A percentile compares a stretch with the other conserved stretches of the same genome.
These are phyloP conservation scores for Ogataea hybrid DNA, from an alignment of 1,139 yeast species.

Conservation along the genomic window DNA sequence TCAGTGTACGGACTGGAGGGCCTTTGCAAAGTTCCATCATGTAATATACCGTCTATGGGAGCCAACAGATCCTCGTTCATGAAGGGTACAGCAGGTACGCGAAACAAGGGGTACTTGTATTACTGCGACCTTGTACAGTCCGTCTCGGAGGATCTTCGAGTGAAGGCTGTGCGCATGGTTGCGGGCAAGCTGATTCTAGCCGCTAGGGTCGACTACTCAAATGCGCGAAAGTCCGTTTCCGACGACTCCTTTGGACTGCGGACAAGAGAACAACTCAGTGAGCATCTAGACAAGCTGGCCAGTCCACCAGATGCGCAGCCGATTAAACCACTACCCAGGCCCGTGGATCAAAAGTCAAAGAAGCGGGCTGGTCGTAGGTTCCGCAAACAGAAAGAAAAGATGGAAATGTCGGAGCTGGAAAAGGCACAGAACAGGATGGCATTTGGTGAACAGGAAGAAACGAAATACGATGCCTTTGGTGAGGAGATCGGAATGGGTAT, in stretches of 20 bases:
- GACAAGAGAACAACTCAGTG: constrained; percentile 58
- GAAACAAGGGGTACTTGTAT: constrained; percentile 67
- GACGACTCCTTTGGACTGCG: constrained; percentile 50
- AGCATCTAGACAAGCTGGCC: constrained; percentile 66
- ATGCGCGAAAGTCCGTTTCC: constrained; percentile 27
- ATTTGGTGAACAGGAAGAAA: constrained; percentile 73
- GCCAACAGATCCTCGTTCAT: constrained; percentile 50
- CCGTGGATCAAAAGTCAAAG: constrained; percentile 73
- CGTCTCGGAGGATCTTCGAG: constrained; percentile 58
- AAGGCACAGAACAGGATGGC: constrained; percentile 82
- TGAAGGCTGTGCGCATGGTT: constrained; percentile 73
- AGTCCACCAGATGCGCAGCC: constrained; percentile 74
- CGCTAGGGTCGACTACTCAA: constrained; percentile 65
- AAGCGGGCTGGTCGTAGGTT: constrained; percentile 84
- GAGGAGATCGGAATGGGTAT: constrained; percentile 84
- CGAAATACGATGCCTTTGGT: constrained; percentile 63
- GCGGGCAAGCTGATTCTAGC: constrained; percentile 82
- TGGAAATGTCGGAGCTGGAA: constrained; percentile 76
- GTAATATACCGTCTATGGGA: constrained; percentile 82
- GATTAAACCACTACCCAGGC: constrained; percentile 79
- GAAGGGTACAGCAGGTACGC: constrained; percentile 42
- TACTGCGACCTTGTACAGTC: constrained; percentile 50
- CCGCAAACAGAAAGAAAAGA: constrained; percentile 77
- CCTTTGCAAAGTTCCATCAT: constrained; percentile 71
- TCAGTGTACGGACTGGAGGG: constrained; percentile 73